Evolutionary conservation across 768 basidiomycete genomes (phyloP).

Genomic region (Tricholoma matsutake): DNA sequence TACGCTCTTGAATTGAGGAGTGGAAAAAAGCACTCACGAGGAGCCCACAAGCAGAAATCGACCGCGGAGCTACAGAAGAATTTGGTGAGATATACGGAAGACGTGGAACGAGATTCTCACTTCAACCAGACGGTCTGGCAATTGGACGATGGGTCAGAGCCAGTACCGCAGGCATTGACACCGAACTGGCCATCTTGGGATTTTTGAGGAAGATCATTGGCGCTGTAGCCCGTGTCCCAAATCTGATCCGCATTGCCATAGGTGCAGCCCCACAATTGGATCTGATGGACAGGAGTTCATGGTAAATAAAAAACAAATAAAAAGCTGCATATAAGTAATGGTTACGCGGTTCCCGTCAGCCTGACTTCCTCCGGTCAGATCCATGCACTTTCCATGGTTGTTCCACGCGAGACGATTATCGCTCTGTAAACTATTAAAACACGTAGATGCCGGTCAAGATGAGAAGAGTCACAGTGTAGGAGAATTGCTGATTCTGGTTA

Average conservation of each 20-base stretch:
- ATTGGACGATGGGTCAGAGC: constrained; percentile 51
- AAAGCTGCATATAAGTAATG: not conserved
- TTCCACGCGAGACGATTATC: constrained; percentile 45
- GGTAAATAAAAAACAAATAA: too few relatives aligned
- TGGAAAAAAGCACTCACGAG: constrained; percentile 31
- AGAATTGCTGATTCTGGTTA: constrained; percentile 45
- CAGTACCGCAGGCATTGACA: constrained; percentile 58
- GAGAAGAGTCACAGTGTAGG: constrained; percentile 35
- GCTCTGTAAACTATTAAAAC: constrained; percentile 9
- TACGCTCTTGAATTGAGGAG: too few relatives aligned
- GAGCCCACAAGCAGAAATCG: constrained; percentile 74
- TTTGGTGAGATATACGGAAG: not conserved
- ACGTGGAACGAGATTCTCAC: constrained; percentile 30
- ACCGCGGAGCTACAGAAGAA: constrained; percentile 41
- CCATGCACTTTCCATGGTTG: constrained; percentile 47
- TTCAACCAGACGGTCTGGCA: constrained; percentile 74
- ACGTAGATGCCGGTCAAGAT: not conserved
- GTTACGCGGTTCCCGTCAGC: constrained; percentile 41
- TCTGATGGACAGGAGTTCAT: constrained; percentile 23
- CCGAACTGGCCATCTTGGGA: constrained; percentile 62
- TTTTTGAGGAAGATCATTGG: constrained; percentile 39
- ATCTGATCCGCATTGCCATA: constrained; percentile 43
- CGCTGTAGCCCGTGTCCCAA: constrained; percentile 50
- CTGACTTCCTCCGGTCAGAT: constrained; percentile 40
- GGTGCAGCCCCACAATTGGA: constrained; percentile 47